Percentiles rank a stretch among this genome's conserved stretches.
These are phyloP conservation scores for Pyricularia sp. DNA, from an alignment of 2,329 filamentous ascomycete genomes.

Conservation along the genomic window DNA sequence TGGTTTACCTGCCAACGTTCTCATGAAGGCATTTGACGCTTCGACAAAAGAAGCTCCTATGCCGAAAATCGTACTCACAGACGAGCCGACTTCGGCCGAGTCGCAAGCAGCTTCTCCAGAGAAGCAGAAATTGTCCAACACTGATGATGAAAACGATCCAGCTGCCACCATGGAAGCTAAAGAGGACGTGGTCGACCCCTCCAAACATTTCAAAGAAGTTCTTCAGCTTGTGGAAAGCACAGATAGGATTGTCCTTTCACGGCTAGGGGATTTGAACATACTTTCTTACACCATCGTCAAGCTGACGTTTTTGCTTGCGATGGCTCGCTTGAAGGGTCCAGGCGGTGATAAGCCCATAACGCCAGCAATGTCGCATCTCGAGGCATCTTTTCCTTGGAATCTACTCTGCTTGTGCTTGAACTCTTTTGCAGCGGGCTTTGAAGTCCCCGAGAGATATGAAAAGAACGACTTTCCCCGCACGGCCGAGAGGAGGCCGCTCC, in stretches of 20 bases:
- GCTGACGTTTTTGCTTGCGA: too few species aligned
- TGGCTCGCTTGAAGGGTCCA: too few species aligned
- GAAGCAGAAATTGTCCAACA: background rate
- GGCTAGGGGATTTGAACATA: constrained; percentile 47
- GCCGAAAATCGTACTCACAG: background rate
- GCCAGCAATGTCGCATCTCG: too few species aligned
- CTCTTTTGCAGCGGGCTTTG: constrained; percentile 16
- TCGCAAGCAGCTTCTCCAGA: background rate
- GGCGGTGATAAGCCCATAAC: too few species aligned
- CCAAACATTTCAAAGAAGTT: constrained; percentile 25
- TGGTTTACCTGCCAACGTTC: constrained; percentile 36
- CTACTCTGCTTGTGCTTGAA: constrained; percentile 30
- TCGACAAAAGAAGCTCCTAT: constrained; percentile 9
- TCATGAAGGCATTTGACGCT: constrained; percentile 28
- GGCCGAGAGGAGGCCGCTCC: constrained; percentile 40
- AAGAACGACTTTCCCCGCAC: constrained; percentile 38
- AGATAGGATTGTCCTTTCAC: constrained; percentile 35
- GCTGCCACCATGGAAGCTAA: constrained; percentile 10
- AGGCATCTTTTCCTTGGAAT: too few species aligned
- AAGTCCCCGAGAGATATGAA: constrained; percentile 12
- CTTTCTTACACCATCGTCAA: constrained; percentile 48
- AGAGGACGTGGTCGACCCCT: background rate
- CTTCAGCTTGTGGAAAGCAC: constrained; percentile 16
- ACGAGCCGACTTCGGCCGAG: background rate
- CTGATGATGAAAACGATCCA: background rate